Evolutionary conservation across 2,329 filamentous ascomycete species (phyloP).

Genomic region (Mollisia scopiformis): DNA sequence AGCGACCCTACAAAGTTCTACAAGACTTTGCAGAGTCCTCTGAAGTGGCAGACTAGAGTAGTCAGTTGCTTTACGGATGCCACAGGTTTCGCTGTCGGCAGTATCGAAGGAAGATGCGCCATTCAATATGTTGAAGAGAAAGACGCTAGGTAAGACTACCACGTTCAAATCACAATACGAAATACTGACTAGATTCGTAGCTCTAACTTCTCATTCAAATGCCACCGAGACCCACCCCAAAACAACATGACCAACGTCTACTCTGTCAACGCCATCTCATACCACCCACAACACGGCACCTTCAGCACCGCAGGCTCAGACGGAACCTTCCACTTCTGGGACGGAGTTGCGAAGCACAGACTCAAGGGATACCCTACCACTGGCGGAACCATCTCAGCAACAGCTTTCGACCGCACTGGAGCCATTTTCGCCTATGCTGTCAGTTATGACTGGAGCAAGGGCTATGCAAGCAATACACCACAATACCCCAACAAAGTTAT

Average conservation of each 20-base stretch:
- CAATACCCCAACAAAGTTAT: conserved; percentile 79
- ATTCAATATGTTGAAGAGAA: conserved; percentile 99
- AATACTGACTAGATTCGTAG: conserved; percentile 42
- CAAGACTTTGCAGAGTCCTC: conserved; percentile 92
- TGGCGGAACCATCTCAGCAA: conserved; percentile 85
- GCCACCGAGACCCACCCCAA: conserved; percentile 81
- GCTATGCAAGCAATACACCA: conserved; percentile 81
- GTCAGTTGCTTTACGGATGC: conserved; percentile 95
- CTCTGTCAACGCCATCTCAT: conserved; percentile 95
- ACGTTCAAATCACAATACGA: background rate
- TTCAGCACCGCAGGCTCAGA: conserved; percentile 96
- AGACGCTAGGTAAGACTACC: conserved; percentile 64
- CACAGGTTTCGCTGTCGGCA: conserved; percentile 90
- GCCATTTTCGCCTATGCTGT: conserved; percentile 87
- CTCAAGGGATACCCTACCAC: conserved; percentile 87
- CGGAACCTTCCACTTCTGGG: conserved; percentile 97
- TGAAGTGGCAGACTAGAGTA: conserved; percentile 97
- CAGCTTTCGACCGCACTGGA: conserved; percentile 87
- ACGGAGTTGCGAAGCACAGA: conserved; percentile 87
- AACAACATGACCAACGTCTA: conserved; percentile 86
- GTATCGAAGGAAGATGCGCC: conserved; percentile 94
- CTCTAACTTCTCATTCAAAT: conserved; percentile 99
- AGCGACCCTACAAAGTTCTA: conserved; percentile 88
- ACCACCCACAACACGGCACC: conserved; percentile 96
- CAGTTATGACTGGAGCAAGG: conserved; percentile 98